These are phyloP conservation scores for Auriculariales sp. DNA, from an alignment of 768 basidiomycete species.

Conservation along the genomic window DNA sequence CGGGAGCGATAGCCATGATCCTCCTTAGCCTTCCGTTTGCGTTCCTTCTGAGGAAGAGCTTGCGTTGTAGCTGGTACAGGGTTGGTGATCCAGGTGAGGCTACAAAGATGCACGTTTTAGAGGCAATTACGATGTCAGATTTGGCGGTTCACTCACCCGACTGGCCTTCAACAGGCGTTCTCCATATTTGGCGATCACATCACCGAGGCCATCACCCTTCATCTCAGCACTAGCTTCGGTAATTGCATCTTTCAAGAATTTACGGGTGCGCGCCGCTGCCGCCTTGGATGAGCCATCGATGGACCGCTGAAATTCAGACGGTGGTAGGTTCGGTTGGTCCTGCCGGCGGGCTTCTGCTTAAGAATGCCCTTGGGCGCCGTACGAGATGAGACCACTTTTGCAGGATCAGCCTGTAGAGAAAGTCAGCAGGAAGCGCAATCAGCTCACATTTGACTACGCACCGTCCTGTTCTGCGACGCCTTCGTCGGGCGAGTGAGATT, in stretches of 20 bases:
- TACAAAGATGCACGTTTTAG: neutral
- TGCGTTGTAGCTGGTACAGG: neutral
- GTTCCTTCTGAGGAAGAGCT: neutral
- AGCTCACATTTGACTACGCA: no score
- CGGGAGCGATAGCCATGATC: neutral
- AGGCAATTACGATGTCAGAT: no score
- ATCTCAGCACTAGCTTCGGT: neutral
- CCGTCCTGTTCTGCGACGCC: no score
- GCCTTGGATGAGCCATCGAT: neutral
- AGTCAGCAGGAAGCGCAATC: neutral
- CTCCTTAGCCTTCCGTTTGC: neutral
- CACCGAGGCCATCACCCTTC: neutral
- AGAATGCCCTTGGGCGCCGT: neutral
- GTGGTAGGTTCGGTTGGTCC: neutral
- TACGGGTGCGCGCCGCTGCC: neutral
- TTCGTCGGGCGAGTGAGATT: no score
- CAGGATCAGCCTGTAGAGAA: neutral
- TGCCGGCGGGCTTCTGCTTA: neutral
- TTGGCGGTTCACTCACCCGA: neutral
- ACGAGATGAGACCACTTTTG: neutral
- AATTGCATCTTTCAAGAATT: neutral
- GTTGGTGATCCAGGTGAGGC: neutral
- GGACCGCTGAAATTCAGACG: neutral
- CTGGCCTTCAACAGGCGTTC: neutral
- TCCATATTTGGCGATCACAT: neutral